Conservation (phyloP, 2,329 filamentous ascomycete species). For the Capronia americana region DNA sequence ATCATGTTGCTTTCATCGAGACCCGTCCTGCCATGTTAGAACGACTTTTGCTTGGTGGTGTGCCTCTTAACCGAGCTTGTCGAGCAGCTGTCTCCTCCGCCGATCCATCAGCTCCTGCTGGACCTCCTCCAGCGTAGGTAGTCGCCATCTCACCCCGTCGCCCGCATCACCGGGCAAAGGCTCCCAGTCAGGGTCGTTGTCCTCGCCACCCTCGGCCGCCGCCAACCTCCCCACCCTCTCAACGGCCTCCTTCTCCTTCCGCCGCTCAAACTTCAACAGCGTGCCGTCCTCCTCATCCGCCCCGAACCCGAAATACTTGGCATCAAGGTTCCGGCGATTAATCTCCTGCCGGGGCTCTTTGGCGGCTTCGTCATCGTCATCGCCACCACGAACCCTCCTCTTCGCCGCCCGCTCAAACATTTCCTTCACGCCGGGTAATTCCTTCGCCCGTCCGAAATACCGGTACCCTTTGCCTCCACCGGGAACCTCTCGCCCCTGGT, state of each 20-base stretch:
- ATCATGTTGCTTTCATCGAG: neutral
- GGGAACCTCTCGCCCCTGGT: conserved; percentile 72
- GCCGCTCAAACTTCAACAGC: conserved; percentile 78
- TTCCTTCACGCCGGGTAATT: conserved; percentile 94
- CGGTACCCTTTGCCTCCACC: conserved; percentile 85
- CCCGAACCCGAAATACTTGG: conserved; percentile 94
- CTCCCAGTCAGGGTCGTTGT: conserved; percentile 76
- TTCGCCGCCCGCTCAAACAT: conserved; percentile 80
- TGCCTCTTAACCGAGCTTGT: conserved; percentile 66
- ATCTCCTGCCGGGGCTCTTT: conserved; percentile 40
- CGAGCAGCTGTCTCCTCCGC: conserved; percentile 79
- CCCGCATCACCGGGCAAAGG: conserved; percentile 84
- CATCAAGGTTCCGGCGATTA: conserved; percentile 75
- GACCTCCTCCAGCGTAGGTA: conserved; percentile 90
- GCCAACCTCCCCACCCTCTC: conserved; percentile 68
- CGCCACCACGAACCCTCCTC: conserved; percentile 57
- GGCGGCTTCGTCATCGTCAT: conserved; percentile 62
- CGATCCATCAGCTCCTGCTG: conserved; percentile 90
- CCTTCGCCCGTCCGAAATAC: conserved; percentile 89
- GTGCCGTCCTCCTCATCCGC: conserved; percentile 87
- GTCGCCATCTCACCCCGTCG: conserved; percentile 79
- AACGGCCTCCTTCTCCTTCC: conserved; percentile 81
- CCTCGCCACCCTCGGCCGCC: conserved; percentile 54
- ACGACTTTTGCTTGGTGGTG: neutral
- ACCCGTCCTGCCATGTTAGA: neutral